Base-by-base conservation (phyloP, 192 early-diverging fungal species). In the Umbelopsis ramanniana region DNA sequence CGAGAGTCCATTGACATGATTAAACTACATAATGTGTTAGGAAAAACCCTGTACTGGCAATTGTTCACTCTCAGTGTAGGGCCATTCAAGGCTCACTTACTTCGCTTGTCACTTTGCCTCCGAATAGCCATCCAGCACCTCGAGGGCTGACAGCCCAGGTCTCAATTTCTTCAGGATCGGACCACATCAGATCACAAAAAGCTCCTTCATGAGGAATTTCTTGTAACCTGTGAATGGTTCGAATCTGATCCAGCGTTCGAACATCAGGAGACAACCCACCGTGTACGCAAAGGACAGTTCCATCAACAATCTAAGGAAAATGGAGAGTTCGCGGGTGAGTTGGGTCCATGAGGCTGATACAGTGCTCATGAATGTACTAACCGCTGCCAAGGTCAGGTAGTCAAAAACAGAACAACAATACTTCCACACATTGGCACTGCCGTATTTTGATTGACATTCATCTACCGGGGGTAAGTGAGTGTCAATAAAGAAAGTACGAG, bases 61-160 rank as follows among this genome's bases (percentile, higher is more conserved):
- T 15, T 19, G 21, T 43, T 35, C 29, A 26, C 35, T 3, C 29
- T 29, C 3, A 48, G 24, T 74, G 15, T 15, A 40, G 19, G 2
- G 17, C 26, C 6, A 40, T 43, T 38, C 15, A 11, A 29, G 69
- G 60, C 17, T 46, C 6, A 12, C 26, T 54, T 77, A 94, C 93
- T 86, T 96, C 90, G n/a, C 91, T 92, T 54, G 96, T 97, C 45
- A 96, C 94, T 83, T 95, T 93, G 40, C 89, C 86, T 7, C 97
- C 97, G 86, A 99, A 99, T 19, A 97, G 83, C 92, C 94, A 99
- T 48, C 97, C 98, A 48, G 96, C 96, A 46, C 96, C 97, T 67
- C 96, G 81, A 48, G 93, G 93, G 80, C 91, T 93, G 26, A 94
- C 92, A 24, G 90, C 92, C 94, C 94, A 96, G 7, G 93, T 93